Evolutionary conservation across 345 rosid species (phyloP), one percentile per base, ranked within the genome.

Genomic region (Adansonia digitata): DNA sequence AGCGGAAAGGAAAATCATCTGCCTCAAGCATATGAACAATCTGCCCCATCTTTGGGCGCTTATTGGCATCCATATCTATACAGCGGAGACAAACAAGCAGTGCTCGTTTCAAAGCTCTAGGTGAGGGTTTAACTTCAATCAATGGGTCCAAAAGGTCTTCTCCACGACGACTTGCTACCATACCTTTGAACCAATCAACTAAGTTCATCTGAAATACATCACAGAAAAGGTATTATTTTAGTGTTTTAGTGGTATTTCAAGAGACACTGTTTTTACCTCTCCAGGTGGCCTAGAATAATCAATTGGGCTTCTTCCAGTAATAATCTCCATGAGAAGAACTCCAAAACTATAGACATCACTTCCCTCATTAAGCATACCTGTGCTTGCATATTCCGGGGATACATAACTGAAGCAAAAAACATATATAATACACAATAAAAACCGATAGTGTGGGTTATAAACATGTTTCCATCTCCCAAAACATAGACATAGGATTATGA

Each of bases 11-110:
- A 78, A 90, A 91, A 64, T 94, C 97, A 10, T 92, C 97, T 11
- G 91, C 92, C 77, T 92, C 98, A 17, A 94, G 98, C 98, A 94
- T 89, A 79, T 92, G 97, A 77, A 92, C 88, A 60, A 94, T 87
- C 81, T 92, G 98, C 66, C 98, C 97, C 98, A 94, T 94, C 86
- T 92, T 92, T 24, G 98, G 98, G 31, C 98, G 85, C 84, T 92
- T 94, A 56, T 68, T 70, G 59, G 93, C 83, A 73, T 92, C 98
- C 82, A 91, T 79, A 84, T 94, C 98, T 72, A 92, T 91, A 78
- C 98, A 94, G 53, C 98, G 94, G 55, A 92, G 86, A 79, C 98
- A 94, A 49, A 94, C 85, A 57, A 94, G 85, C 80, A 94, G 77
- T 9, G 86, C 89, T 77, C 97, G 83, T 75, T 91, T 94, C 64